Base-by-base conservation (phyloP, 805 yeast species). In the Ogataea degrootiae region DNA sequence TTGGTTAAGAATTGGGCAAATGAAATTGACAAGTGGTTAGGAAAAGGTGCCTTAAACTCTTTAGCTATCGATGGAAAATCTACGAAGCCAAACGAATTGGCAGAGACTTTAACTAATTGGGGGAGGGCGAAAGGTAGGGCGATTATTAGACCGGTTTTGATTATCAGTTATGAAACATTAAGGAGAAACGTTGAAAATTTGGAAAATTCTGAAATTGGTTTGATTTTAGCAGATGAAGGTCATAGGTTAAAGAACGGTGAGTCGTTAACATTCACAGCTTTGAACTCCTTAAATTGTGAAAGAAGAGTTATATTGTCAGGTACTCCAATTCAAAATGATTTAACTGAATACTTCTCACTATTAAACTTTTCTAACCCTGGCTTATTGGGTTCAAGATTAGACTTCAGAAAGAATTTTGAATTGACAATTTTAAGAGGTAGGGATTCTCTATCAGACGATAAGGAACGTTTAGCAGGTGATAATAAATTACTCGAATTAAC, bases 1-100 rank as follows among this genome's bases (percentile, higher is more conserved):
- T 72, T 92, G 56, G 99, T 92, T 31, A 76, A 89, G 48, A 92
- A 92, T 60, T 92, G 99, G 99, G 98, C 98, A 1, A 92, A 94
- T 62, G 99, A 92, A 67, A 79, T 92, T 44, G 79, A 82, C 37
- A 92, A 92, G 66, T 92, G 99, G 99, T 73, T 92, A 19, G 99
- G 99, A 0, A 86, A 85, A 55, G 96, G 94, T n/a, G 80, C 87
- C 0, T 62, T 92, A 7, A 82, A 94, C 2, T 94, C 97, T 0
- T 70, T 94, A 45, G 96, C 97, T 0, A 82, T 88, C 14, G 98
- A 94, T 63, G 99, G 99, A 11, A 91, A 90, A 61, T 74, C 83
- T 36, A 84, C 87, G 8, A 87, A 87, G 53, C 72, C 84, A 4
- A 67, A 77, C 1, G 91, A 87, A 17, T 77, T 92, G 12, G 80